Evolutionary conservation across 306 rosid species (phyloP).

Genomic region (Trifolium fragiferum): DNA sequence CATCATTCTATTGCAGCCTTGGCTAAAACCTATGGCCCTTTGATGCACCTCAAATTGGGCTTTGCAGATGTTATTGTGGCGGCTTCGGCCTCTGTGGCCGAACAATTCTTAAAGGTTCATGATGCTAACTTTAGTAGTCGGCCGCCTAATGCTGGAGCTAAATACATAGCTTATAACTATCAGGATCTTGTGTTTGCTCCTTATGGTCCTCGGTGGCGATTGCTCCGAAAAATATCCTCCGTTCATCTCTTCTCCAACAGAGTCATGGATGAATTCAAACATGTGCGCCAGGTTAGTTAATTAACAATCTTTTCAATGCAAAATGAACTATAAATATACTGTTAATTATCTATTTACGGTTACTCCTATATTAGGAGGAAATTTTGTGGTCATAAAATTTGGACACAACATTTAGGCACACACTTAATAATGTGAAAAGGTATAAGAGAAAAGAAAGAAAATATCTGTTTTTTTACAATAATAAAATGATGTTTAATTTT

Average conservation of each 20-base stretch:
- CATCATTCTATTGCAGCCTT: slow-evolving; percentile 71
- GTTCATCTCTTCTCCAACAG: slow-evolving; percentile 84
- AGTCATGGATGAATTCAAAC: slow-evolving; percentile 70
- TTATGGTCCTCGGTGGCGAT: slow-evolving; percentile 79
- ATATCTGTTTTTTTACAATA: too few relatives aligned
- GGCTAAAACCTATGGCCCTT: slow-evolving; percentile 69
- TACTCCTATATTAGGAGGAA: too few relatives aligned
- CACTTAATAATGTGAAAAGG: too few relatives aligned
- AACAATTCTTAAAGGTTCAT: slow-evolving; percentile 68
- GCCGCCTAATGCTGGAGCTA: slow-evolving; percentile 84
- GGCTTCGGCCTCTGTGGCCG: slow-evolving; percentile 73
- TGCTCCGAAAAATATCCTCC: slow-evolving; percentile 74
- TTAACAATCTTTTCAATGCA: too few relatives aligned
- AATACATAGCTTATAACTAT: slow-evolving; percentile 69
- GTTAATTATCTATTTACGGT: too few relatives aligned
- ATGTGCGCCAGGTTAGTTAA: slow-evolving; percentile 67
- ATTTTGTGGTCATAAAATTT: too few relatives aligned
- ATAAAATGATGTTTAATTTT: too few relatives aligned
- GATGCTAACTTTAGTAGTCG: slow-evolving; percentile 78
- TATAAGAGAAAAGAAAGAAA: too few relatives aligned
- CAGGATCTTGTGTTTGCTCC: slow-evolving; percentile 86
- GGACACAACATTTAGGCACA: too few relatives aligned
- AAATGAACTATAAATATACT: background rate
- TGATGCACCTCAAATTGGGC: slow-evolving; percentile 77
- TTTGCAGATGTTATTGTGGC: slow-evolving; percentile 71